A percentile compares a stretch with the other conserved stretches of the same genome.
Evolutionary conservation across 2,329 filamentous ascomycete species (phyloP).

Genomic region (Trichophyton simii): DNA sequence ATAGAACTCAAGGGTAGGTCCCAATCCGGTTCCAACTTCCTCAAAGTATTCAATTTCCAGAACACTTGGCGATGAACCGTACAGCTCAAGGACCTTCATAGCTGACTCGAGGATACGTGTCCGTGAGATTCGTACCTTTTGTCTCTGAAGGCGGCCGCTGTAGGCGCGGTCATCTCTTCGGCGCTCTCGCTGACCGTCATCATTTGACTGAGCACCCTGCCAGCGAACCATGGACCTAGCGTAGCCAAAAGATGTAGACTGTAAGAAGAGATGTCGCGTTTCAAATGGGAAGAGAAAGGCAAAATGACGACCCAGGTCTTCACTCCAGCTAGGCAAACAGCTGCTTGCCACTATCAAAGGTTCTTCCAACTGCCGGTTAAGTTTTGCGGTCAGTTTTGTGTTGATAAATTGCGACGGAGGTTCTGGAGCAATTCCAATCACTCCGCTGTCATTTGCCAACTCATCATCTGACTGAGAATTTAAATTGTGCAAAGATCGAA

Average conservation of each 20-base stretch:
- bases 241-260: constrained; percentile 97
- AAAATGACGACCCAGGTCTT: constrained; percentile 84
- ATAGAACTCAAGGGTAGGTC: constrained; percentile 94
- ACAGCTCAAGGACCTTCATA: constrained; percentile 96
- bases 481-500: constrained; percentile 82
- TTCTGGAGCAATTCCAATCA: constrained; percentile 61
- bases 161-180: constrained; percentile 81
- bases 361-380: constrained; percentile 93
- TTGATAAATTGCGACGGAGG: constrained; percentile 93
- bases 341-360: constrained; percentile 94
- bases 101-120: constrained; percentile 93
- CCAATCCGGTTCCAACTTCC: constrained; percentile 90
- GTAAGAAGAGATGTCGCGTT: constrained; percentile 88
- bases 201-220: constrained; percentile 79
- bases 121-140: constrained; percentile 95
- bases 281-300: constrained; percentile 98
- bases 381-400: constrained; percentile 92
- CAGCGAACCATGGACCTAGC: constrained; percentile 93
- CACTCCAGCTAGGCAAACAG: constrained; percentile 89
- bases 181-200: constrained; percentile 68
- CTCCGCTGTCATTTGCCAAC: constrained; percentile 61
- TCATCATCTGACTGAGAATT: constrained; percentile 92
- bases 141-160: constrained; percentile 78
- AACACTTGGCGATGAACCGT: constrained; percentile 90
- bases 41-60: constrained; percentile 98